Evolutionary conservation across 139 green algal genomes (phyloP), one percentile per base, ranked within the genome.

Genomic region (Coelastrella sp.): DNA sequence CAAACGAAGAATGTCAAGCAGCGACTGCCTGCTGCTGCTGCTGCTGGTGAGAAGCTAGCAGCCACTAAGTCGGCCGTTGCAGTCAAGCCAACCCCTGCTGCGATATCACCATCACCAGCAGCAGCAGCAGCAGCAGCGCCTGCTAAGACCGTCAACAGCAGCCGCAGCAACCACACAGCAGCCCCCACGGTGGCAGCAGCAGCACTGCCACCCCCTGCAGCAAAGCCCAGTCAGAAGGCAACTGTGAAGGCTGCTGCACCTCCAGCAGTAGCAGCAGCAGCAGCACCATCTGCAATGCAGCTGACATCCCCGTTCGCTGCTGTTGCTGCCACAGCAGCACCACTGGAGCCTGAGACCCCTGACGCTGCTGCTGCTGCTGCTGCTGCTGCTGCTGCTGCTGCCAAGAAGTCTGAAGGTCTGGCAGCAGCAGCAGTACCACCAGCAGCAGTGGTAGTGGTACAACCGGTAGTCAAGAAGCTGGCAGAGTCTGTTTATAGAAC

Each of bases 391-490:
- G 35, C 8, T 45, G 66, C 23, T n/a, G 6, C 11, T 1, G 21
- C 15, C 34, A 79, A 45, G 38, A 19, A 60, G 23, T 60, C 21
- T n/a, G 53, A 64, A 21, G 53, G 19, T 0, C 17, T 71, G 34
- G 62, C 60, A 75, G 43, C 27, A 84, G 78, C 62, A 75, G 59
- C 27, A 45, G 62, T 48, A 30, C 21, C 40, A 27, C 77, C 59
- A 84, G 77, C 77, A 74, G 57, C 38, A 82, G 50, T 35, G 0
- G 7, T 43, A 30, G 74, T 50, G 66, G 78, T 60, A 84, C 60
- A 48, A 75, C 38, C 77, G 75, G 41, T 59, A 27, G 74, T 32
- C 3, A 51, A 66, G 27, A 21, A 45, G 72, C 15, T 32, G 48
- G 72, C 45, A 45, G 32, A 25, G n/a, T 62, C 48, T 7, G 25